Evolutionary conservation across 2,329 filamentous ascomycete species (phyloP), one percentile per base, ranked within the genome.

Genomic region (Phialophora expanda): DNA sequence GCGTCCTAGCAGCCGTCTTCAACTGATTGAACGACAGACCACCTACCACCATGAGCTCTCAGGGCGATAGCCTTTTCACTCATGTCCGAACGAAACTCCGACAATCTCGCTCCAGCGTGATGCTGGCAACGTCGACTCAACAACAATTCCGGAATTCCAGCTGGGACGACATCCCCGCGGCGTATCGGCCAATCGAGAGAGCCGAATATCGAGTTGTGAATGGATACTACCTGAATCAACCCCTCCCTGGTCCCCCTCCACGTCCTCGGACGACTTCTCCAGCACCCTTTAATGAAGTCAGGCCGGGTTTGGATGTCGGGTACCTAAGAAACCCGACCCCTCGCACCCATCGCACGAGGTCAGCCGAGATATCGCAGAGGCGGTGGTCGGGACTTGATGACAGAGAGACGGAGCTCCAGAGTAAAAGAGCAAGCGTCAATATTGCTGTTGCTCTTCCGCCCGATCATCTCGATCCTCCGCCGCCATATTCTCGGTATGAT

Each of bases 371-470:
- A 20, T 17, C 56, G 28, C 58, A 61, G 38, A 61, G 60, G 24
- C 30, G 32, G 28, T 64, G 63, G 60, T 38, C 59, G 17, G 63
- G 46, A 17, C 26, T 41, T 24, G 30, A 62, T 41, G 46, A 56
- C 12, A 26, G 56, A 17, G 56, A 69, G n/a, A 22, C 14, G 9
- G 12, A 44, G 41, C 22, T 44, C n/a, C 57, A 32, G 34, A 48
- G 48, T n/a, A 64, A 64, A 34, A 55, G 48, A 14, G 56, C 55
- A 60, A 68, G 64, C 20, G 61, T 67, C 32, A 67, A 64, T 44
- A 64, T 70, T 46, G 69, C 66, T 17, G 51, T 64, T 30, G 66
- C 69, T 14, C 61, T 70, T 17, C 66, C 66, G 0, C 66, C 69
- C 26, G 59, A 65, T 6, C 61, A 70, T 57, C 61, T 67, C 41